Conservation (phyloP, 2,329 filamentous ascomycete genomes). For the Stagonosporopsis cucurbitacearum region DNA sequence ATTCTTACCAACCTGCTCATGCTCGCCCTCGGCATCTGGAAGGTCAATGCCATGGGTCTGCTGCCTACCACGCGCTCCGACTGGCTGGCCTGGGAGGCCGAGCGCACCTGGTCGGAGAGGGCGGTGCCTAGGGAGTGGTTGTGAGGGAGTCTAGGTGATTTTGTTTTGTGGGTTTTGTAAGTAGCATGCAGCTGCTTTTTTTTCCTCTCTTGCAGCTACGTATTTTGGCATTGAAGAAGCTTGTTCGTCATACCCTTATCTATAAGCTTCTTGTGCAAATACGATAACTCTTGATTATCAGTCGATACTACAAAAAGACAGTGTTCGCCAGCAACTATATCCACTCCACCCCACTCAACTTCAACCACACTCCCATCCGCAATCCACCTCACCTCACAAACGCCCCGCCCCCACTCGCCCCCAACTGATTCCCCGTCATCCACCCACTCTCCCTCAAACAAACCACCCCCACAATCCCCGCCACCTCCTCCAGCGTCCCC, state of each 20-base stretch:
- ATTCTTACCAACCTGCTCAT: conserved; percentile 85
- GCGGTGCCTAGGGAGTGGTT: conserved; percentile 47
- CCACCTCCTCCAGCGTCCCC: conserved; percentile 71
- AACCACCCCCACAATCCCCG: conserved; percentile 75
- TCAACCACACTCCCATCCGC: not conserved
- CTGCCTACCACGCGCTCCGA: conserved; percentile 96
- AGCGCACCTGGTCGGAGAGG: conserved; percentile 58
- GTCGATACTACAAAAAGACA: too few species aligned
- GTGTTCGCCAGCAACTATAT: too few species aligned
- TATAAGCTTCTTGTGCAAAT: too few species aligned
- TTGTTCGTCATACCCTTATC: too few species aligned
- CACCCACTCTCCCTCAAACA: conserved; percentile 72
- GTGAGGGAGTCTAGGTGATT: conserved; percentile 17
- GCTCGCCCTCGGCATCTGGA: conserved; percentile 88
- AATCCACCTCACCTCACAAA: conserved; percentile 47
- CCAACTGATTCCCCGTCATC: conserved; percentile 77
- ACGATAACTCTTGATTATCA: too few species aligned
- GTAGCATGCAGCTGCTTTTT: conserved; percentile 4
- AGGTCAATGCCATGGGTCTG: conserved; percentile 94
- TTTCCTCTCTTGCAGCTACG: too few species aligned
- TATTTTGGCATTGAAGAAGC: too few species aligned
- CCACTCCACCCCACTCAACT: too few species aligned
- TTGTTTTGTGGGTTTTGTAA: too few species aligned
- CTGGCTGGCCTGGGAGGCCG: conserved; percentile 94
- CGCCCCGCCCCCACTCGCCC: conserved; percentile 76